phyloP scores from a whole-genome alignment of 2,329 filamentous ascomycete genomes.

The Pseudocercospora macadamiae region DNA sequence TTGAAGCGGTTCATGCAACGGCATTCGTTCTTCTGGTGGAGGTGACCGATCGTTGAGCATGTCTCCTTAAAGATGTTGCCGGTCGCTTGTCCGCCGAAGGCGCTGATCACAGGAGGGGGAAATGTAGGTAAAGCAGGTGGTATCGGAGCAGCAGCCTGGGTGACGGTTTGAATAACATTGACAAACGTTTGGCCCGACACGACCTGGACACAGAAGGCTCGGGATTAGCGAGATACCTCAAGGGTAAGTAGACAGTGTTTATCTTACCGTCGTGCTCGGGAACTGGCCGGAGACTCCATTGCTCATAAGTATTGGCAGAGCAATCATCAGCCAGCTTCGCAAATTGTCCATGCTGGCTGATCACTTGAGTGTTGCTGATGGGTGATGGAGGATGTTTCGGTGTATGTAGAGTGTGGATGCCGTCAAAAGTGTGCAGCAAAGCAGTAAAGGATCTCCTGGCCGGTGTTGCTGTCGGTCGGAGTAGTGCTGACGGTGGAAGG shows the following conservation, averaged over 20 bases:
- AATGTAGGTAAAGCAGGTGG: too few relatives aligned
- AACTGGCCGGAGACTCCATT: background rate
- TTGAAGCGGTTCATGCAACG: background rate
- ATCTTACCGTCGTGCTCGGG: background rate
- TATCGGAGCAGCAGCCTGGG: too few relatives aligned
- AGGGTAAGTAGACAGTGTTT: background rate
- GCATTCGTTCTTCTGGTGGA: too few relatives aligned
- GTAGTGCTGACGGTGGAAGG: background rate
- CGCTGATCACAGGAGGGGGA: too few relatives aligned
- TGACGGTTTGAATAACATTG: too few relatives aligned
- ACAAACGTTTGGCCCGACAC: too few relatives aligned
- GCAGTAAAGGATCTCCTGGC: background rate
- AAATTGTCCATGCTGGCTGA: background rate
- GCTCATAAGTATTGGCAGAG: background rate
- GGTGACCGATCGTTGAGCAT: too few relatives aligned
- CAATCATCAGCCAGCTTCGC: background rate
- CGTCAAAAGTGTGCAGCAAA: background rate
- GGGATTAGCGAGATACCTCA: background rate
- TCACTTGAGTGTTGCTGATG: background rate
- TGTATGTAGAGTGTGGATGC: constrained; percentile 2
- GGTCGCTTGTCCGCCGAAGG: too few relatives aligned
- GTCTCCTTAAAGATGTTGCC: too few relatives aligned
- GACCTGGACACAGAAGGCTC: too few relatives aligned
- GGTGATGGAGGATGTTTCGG: background rate
- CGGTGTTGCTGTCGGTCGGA: background rate